Conservation (phyloP, 306 rosid genomes). For the Glycine soja region DNA sequence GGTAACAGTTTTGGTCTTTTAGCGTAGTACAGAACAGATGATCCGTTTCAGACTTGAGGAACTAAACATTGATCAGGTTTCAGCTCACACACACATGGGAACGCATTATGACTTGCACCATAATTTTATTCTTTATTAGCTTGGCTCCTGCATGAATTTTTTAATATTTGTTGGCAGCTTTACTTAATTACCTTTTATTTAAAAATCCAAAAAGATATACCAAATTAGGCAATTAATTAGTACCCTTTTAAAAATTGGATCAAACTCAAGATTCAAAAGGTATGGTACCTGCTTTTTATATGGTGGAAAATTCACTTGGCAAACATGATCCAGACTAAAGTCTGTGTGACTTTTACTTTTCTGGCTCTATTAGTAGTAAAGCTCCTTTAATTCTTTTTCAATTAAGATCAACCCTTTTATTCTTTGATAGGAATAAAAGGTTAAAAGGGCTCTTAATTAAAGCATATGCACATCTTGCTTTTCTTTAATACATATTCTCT, state of each 20-base stretch:
- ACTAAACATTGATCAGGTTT: slow-evolving; percentile 21
- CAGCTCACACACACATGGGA: slow-evolving; percentile 39
- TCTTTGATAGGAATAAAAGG: slow-evolving; percentile 42
- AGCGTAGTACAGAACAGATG: slow-evolving; percentile 32
- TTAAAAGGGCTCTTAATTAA: slow-evolving; percentile 49
- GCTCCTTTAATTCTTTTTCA: slow-evolving; percentile 47
- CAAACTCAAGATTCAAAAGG: slow-evolving; percentile 54
- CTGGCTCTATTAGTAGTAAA: slow-evolving; percentile 41
- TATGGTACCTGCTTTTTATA: slow-evolving; percentile 44
- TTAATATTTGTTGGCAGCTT: slow-evolving; percentile 56
- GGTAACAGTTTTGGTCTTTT: slow-evolving; percentile 15
- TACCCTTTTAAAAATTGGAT: slow-evolving; percentile 38
- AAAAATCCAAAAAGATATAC: slow-evolving; percentile 20
- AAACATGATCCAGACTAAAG: slow-evolving; percentile 55
- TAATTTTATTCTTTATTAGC: slow-evolving; percentile 11
- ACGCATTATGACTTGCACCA: slow-evolving; percentile 41
- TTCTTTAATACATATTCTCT: slow-evolving; percentile 49
- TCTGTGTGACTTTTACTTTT: slow-evolving; percentile 47
- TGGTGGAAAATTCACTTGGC: slow-evolving; percentile 46
- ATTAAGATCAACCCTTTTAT: slow-evolving; percentile 41
- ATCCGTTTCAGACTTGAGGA: slow-evolving; percentile 23
- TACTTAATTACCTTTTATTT: slow-evolving; percentile 43
- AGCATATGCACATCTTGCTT: slow-evolving; percentile 42
- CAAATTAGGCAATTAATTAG: slow-evolving; percentile 45
- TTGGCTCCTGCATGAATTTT: slow-evolving; percentile 30